Percentiles rank a stretch among this genome's conserved stretches.
Evolutionary conservation across 169 alveolate species (phyloP).

Genomic region (Eimeria zaria): DNA sequence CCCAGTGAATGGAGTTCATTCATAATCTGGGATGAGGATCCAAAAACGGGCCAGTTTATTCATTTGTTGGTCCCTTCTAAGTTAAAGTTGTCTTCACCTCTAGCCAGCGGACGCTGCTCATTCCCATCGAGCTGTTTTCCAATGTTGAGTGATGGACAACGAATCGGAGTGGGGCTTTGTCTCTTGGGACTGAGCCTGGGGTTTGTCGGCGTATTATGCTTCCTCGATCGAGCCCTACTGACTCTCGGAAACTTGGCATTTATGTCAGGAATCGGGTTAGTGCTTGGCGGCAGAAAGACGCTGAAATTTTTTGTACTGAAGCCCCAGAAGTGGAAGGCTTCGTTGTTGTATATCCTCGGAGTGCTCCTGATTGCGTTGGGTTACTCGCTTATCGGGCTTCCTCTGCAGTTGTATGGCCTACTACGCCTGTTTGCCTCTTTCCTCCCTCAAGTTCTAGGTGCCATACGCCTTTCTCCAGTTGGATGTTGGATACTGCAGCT

Average conservation of each 20-base stretch:
- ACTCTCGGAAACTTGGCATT: conserved; percentile 85
- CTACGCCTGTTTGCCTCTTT: conserved; percentile 84
- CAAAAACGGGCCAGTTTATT: background rate
- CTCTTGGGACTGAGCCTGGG: conserved; percentile 84
- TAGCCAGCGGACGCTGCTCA: conserved; percentile 15
- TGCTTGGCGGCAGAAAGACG: conserved; percentile 84
- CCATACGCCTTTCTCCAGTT: conserved; percentile 79
- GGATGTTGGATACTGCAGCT: conserved; percentile 84
- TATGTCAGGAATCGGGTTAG: conserved; percentile 83
- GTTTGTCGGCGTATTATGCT: conserved; percentile 79
- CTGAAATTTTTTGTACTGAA: conserved; percentile 80
- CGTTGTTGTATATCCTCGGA: conserved; percentile 81
- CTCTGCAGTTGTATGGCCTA: conserved; percentile 85
- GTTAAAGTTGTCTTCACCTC: background rate
- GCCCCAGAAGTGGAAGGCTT: conserved; percentile 83
- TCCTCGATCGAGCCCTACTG: conserved; percentile 85
- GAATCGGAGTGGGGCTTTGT: conserved; percentile 87
- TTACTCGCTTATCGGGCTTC: conserved; percentile 83
- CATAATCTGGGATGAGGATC: background rate
- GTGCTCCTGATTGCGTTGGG: conserved; percentile 82
- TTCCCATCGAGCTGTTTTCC: background rate
- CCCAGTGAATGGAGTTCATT: conserved; percentile 12
- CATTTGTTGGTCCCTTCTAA: background rate
- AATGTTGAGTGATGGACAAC: conserved; percentile 83
- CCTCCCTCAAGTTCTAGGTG: conserved; percentile 84